Percentiles rank a stretch among this genome's conserved stretches.
phyloP scores from a whole-genome alignment of 805 yeast genomes.

The Cyberlindnera mississippiensis region DNA sequence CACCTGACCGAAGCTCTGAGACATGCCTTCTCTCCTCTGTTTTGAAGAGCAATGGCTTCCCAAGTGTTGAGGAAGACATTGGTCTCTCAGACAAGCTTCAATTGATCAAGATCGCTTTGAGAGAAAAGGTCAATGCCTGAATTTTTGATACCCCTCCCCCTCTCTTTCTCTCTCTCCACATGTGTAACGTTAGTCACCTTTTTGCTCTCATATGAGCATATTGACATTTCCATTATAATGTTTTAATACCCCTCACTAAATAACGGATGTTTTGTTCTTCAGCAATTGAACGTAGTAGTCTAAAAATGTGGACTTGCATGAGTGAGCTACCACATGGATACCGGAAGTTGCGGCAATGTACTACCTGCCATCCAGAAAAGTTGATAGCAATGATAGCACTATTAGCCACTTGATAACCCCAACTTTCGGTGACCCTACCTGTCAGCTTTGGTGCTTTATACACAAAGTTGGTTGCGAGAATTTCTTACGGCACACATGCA shows the following conservation, averaged over 20 bases:
- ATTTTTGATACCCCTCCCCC: neutral
- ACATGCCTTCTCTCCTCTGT: constrained; percentile 54
- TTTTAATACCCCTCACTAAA: constrained; percentile 7
- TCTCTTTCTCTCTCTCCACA: neutral
- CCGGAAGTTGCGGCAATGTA: too few species aligned
- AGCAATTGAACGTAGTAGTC: too few species aligned
- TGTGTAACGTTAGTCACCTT: constrained; percentile 3
- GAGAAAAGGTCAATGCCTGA: constrained; percentile 25
- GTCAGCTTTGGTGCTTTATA: too few species aligned
- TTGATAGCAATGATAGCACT: too few species aligned
- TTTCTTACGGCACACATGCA: too few species aligned
- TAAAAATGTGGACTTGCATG: too few species aligned
- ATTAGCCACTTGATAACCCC: too few species aligned
- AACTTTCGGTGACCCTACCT: too few species aligned
- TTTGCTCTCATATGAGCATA: constrained; percentile 2
- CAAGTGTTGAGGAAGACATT: constrained; percentile 43
- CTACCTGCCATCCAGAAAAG: too few species aligned
- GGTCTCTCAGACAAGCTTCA: constrained; percentile 43
- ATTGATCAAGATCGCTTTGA: constrained; percentile 65
- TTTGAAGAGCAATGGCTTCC: constrained; percentile 43
- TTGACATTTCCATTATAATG: constrained; percentile 1
- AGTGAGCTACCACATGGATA: too few species aligned
- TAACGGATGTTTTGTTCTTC: neutral
- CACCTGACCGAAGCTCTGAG: constrained; percentile 68
- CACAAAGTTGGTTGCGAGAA: too few species aligned